Conservation (phyloP, 768 basidiomycete species). For the Rhizopogon sp. region DNA sequence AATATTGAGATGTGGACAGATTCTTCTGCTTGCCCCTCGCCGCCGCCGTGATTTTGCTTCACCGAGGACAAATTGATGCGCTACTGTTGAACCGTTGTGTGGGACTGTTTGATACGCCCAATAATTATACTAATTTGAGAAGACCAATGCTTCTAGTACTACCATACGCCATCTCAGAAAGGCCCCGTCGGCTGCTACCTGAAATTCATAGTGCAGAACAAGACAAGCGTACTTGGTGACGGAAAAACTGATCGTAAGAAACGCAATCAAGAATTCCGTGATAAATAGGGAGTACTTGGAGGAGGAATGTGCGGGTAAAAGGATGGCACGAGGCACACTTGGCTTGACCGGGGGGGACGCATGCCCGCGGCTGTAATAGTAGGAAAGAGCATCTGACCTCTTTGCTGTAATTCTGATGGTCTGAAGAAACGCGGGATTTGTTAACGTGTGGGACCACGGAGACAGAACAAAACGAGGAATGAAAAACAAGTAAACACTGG, state of each 20-base stretch:
- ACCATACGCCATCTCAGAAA: no score
- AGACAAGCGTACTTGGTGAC: neutral
- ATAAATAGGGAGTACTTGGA: neutral
- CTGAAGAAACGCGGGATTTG: slow-evolving; percentile 6
- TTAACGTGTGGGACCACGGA: neutral
- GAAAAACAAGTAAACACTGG: neutral
- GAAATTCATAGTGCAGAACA: neutral
- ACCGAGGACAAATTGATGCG: slow-evolving; percentile 8
- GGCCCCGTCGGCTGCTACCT: neutral
- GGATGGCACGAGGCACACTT: slow-evolving; percentile 19
- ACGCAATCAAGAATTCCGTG: neutral
- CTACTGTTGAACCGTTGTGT: neutral
- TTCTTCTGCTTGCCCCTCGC: neutral
- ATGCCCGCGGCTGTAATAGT: slow-evolving; percentile 30
- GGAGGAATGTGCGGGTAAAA: neutral
- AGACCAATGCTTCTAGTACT: no score
- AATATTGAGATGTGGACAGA: neutral
- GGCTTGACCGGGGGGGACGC: slow-evolving; percentile 7
- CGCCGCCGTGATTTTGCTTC: slow-evolving; percentile 8
- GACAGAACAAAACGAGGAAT: neutral
- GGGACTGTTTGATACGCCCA: neutral
- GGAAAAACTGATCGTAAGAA: neutral
- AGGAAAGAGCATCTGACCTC: slow-evolving; percentile 11
- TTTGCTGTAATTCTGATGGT: slow-evolving; percentile 17
- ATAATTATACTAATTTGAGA: no score